Conservation (phyloP, 345 rosid genomes). For the Populus nigra region DNA sequence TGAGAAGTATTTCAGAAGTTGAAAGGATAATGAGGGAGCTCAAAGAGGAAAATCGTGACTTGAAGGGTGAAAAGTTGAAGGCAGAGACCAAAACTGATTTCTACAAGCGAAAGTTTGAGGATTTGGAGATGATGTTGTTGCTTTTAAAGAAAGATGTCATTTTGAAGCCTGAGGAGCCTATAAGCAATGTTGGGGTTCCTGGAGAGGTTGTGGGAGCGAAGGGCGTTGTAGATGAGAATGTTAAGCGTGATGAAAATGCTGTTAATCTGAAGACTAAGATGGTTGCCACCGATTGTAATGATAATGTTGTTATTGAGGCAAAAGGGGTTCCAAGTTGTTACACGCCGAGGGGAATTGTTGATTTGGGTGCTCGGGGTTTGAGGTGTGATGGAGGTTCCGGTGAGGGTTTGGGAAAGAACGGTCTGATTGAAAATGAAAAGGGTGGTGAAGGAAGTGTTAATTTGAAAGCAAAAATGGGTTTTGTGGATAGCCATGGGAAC, state of each 20-base stretch:
- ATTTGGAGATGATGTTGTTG: constrained; percentile 15
- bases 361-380: too few relatives aligned
- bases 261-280: too few relatives aligned
- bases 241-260: too few relatives aligned
- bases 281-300: too few relatives aligned
- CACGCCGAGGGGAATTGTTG: too few relatives aligned
- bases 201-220: not conserved
- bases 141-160: constrained; percentile 13
- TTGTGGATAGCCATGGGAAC: not conserved
- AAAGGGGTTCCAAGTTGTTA: too few relatives aligned
- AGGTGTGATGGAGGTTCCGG: too few relatives aligned
- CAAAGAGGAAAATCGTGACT: constrained; percentile 3
- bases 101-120: constrained; percentile 15
- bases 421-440: not conserved
- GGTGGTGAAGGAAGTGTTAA: not conserved
- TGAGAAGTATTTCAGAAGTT: not conserved
- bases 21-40: not conserved
- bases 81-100: constrained; percentile 13
- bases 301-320: too few relatives aligned
- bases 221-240: too few relatives aligned
- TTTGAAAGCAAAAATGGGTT: not conserved
- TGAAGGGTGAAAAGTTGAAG: constrained; percentile 7
- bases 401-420: not conserved
- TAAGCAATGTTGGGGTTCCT: not conserved
- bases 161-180: not conserved